A percentile compares a stretch with the other conserved stretches of the same genome.
Conservation (phyloP, 352 stramenopile species). For the Globisporangium radiosum region DNA sequence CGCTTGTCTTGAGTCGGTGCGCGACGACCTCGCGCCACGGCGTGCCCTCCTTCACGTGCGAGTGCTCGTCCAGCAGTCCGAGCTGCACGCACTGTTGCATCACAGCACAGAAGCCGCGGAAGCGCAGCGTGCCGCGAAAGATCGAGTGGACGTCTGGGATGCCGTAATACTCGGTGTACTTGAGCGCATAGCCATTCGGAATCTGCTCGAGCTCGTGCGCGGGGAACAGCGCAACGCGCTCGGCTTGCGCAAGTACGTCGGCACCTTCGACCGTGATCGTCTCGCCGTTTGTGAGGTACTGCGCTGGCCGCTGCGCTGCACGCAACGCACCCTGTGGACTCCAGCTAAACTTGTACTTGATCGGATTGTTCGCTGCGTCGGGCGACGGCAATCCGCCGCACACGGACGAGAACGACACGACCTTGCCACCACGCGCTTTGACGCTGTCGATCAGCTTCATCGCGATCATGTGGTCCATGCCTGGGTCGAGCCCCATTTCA, state of each 20-base stretch:
- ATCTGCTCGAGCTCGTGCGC: conserved; percentile 75
- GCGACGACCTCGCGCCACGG: conserved; percentile 48
- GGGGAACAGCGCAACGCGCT: conserved; percentile 39
- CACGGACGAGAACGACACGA: conserved; percentile 77
- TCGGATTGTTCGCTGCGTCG: conserved; percentile 84
- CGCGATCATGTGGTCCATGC: conserved; percentile 87
- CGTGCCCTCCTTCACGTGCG: conserved; percentile 9
- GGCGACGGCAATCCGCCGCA: conserved; percentile 84
- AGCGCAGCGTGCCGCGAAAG: conserved; percentile 85
- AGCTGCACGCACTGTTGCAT: conserved; percentile 63
- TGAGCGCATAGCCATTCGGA: conserved; percentile 80
- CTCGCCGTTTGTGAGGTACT: conserved; percentile 45
- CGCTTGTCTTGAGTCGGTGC: conserved; percentile 17
- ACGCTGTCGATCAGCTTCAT: conserved; percentile 88
- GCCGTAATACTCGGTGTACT: conserved; percentile 75
- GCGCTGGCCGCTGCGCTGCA: conserved; percentile 37
- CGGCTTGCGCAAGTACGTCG: conserved; percentile 39
- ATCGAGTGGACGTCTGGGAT: conserved; percentile 59
- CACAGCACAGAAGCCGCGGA: conserved; percentile 67
- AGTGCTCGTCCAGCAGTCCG: conserved; percentile 47
- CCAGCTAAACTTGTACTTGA: conserved; percentile 92
- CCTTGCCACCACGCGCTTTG: conserved; percentile 36
- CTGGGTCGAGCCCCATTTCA: conserved; percentile 88
- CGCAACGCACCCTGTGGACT: conserved; percentile 60
- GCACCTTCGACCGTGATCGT: conserved; percentile 49